Conservation (phyloP, 1,284 basidiomycete species). For the Heterobasidion occidentale region DNA sequence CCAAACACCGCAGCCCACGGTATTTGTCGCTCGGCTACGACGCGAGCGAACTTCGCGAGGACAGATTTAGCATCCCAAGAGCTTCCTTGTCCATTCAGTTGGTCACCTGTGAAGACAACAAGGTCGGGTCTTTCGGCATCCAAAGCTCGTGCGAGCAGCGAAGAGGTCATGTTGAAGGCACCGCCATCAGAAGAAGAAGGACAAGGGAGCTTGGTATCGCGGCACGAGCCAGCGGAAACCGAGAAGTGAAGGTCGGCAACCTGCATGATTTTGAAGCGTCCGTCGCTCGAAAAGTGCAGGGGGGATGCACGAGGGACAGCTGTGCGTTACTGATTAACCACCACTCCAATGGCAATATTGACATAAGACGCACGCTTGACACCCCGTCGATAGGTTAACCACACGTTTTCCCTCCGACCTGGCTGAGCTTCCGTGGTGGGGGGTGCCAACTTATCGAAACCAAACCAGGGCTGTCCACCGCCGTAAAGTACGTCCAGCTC, state of each 20-base stretch:
- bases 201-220: constrained; percentile 56
- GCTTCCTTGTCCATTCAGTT: constrained; percentile 81
- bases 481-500: constrained; percentile 87
- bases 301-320: constrained; percentile 63
- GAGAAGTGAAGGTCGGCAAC: constrained; percentile 88
- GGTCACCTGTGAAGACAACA: constrained; percentile 83
- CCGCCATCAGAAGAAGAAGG: constrained; percentile 25
- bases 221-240: constrained; percentile 64
- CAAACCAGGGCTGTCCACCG: constrained; percentile 73
- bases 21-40: constrained; percentile 68
- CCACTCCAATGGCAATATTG: not conserved
- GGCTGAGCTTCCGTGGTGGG: constrained; percentile 8
- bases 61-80: constrained; percentile 85
- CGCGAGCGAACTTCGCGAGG: constrained; percentile 79
- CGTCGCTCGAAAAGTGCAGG: constrained; percentile 74
- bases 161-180: constrained; percentile 70
- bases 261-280: constrained; percentile 85
- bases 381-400: constrained; percentile 54
- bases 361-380: constrained; percentile 46
- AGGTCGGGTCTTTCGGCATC: constrained; percentile 84
- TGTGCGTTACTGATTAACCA: constrained; percentile 17
- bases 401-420: constrained; percentile 40
- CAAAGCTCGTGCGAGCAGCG: constrained; percentile 63
- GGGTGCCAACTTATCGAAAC: constrained; percentile 64
- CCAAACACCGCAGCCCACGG: constrained; percentile 91